Base-by-base conservation (phyloP, 2,329 filamentous ascomycete genomes). In the Hypoxylon sp. region DNA sequence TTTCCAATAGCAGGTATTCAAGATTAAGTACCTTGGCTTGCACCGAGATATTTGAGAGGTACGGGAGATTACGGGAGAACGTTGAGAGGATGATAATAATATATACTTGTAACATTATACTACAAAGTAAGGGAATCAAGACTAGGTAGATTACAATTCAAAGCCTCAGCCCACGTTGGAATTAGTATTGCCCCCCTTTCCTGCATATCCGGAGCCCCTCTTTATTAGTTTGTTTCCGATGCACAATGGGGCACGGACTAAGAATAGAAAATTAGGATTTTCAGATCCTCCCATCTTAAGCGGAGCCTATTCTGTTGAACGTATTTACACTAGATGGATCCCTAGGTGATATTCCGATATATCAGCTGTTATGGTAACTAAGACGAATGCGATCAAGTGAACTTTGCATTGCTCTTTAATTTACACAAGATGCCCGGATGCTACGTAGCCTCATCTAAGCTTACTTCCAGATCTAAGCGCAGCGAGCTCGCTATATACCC, bases 401-500 rank as follows among this genome's bases (percentile, higher is more conserved):
- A 17, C 17, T 25, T 46, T 46, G 25, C 10, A n/a, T 38, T 38
- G 28, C 43, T 19, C 19, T 58, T 46, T 11, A 17, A 38, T 38
- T 19, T 49, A 34, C n/a, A 30, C 11, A 45, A 46, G 34, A 46
- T n/a, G 30, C 52, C 41, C 25, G 41, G 46, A 60, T 68, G 48
- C 45, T 52, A 68, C 65, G 46, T 65, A 51, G 53, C 60, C 38
- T 61, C 43, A 17, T 21, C 28, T 14, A 25, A 59, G 41, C 61
- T 64, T 28, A 49, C 49, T 46, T 57, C 32, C 28, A 36, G 53
- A 57, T 36, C 23, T 57, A 17, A 45, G 34, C 28, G 14, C 9
- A 13, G 21, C 48, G 17, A 13, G 19, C 32, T 25, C 36, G 14
- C 34, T 34, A 6, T 21, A 43, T 43, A 17, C 36, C 36, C 36